phyloP scores from a whole-genome alignment of 139 green algal species.

The Tetradesmus obliquus region DNA sequence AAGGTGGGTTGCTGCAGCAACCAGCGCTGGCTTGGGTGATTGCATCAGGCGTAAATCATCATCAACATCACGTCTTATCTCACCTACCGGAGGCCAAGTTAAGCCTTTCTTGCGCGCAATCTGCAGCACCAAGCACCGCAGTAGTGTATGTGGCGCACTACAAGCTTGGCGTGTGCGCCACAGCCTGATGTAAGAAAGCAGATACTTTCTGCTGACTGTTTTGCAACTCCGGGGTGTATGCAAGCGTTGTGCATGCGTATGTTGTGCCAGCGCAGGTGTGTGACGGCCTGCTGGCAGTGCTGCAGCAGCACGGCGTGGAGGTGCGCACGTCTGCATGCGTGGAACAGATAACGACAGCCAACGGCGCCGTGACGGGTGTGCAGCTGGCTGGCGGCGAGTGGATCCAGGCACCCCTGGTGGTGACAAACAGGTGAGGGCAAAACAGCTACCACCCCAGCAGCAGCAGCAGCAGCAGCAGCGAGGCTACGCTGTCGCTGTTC shows the following conservation, averaged over 20 bases:
- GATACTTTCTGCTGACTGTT: no score
- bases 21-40: neutral
- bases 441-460: neutral
- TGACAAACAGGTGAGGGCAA: slow-evolving; percentile 68
- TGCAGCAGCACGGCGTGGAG: slow-evolving; percentile 57
- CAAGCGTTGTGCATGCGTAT: no score
- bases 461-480: no score
- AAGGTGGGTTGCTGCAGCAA: neutral
- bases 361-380: slow-evolving; percentile 66
- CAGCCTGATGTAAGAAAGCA: no score
- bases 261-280: slow-evolving; percentile 40
- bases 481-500: no score
- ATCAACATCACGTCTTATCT: no score
- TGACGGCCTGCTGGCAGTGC: slow-evolving; percentile 56
- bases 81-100: no score
- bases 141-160: no score
- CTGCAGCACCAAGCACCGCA: no score
- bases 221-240: no score
- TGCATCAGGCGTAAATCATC: neutral
- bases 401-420: slow-evolving; percentile 74
- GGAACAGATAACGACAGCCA: neutral
- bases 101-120: no score
- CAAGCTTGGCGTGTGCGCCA: no score
- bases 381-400: slow-evolving; percentile 58
- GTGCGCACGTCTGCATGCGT: slow-evolving; percentile 59